A percentile compares a stretch with the other conserved stretches of the same genome.
Conservation (phyloP, 2,329 filamentous ascomycete genomes). For the Zymoseptoria crescenta region DNA sequence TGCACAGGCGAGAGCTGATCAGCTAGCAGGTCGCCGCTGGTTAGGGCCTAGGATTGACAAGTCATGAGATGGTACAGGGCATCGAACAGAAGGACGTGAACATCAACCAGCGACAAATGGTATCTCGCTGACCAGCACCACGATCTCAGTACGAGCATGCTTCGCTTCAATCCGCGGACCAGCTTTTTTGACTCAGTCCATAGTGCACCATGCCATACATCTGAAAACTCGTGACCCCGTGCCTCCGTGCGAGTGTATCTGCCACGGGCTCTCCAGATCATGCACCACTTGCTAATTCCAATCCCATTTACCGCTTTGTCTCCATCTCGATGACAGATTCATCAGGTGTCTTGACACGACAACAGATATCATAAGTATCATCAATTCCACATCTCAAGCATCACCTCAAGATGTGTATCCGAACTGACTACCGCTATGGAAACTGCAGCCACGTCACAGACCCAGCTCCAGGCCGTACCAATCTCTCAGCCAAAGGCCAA, state of each 20-base stretch:
- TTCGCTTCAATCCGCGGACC: not conserved
- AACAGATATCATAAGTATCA: not conserved
- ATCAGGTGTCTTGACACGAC: not conserved
- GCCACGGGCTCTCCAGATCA: not conserved
- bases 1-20: not conserved
- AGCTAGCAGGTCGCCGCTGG: not conserved
- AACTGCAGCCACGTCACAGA: not conserved
- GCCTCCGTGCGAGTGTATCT: not conserved
- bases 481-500: not conserved
- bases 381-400: not conserved
- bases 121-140: not conserved
- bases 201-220: not conserved
- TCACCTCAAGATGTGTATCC: not conserved
- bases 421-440: not conserved
- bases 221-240: not conserved
- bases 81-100: not conserved
- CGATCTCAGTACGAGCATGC: not conserved
- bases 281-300: not conserved
- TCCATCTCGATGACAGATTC: not conserved
- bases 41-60: not conserved
- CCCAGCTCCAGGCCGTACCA: not conserved
- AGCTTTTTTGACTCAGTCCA: not conserved
- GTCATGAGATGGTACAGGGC: not conserved
- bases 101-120: not conserved
- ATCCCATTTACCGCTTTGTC: not conserved